These are phyloP conservation scores for Tetracladium setigerum DNA, from an alignment of 495 filamentous ascomycete genomes.

Conservation along the genomic window DNA sequence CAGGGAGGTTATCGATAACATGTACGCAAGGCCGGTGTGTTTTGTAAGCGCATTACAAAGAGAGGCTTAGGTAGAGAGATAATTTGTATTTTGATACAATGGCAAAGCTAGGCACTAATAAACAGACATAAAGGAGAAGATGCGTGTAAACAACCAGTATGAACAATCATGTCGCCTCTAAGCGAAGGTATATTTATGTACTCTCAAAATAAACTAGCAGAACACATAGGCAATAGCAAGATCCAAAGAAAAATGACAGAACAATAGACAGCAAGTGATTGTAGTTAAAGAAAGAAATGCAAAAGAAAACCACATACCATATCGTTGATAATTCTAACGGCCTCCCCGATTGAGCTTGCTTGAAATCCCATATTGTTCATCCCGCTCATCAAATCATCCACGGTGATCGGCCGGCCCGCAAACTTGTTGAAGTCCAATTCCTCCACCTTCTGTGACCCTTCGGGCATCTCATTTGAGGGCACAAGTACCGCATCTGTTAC, in stretches of 20 bases:
- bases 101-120: no score
- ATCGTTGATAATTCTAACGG: constrained; percentile 81
- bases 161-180: no score
- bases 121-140: no score
- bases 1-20: no score
- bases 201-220: no score
- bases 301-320: constrained; percentile 57
- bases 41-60: no score
- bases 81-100: no score
- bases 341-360: constrained; percentile 76
- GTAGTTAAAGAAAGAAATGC: background rate
- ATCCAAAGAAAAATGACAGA: background rate
- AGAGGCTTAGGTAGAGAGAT: no score
- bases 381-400: constrained; percentile 71
- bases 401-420: constrained; percentile 66
- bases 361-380: constrained; percentile 91
- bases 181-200: no score
- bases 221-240: no score
- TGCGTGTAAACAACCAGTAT: no score
- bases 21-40: no score
- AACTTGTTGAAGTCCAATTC: constrained; percentile 88
- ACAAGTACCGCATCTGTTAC: constrained; percentile 85
- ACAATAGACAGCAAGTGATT: background rate
- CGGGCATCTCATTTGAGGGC: constrained; percentile 74
- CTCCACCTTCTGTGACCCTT: constrained; percentile 60